Evolutionary conservation across 768 basidiomycete species (phyloP).

Genomic region (Chiua virens): DNA sequence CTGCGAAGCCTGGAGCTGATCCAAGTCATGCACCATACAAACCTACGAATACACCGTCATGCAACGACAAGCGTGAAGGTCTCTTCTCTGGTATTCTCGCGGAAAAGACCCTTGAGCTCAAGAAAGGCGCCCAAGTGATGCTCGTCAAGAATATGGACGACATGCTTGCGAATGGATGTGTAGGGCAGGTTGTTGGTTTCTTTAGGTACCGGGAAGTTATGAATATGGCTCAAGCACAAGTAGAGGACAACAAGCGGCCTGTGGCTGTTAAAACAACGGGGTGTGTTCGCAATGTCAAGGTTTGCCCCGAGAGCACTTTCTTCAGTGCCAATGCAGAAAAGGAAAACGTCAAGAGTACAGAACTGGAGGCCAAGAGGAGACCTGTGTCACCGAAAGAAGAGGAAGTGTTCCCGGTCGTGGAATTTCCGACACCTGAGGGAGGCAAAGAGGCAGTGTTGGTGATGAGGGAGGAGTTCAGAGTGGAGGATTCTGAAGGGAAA

Average conservation of each 20-base stretch:
- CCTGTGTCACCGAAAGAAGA: conserved; percentile 36
- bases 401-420: conserved; percentile 46
- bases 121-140: conserved; percentile 65
- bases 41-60: conserved; percentile 6
- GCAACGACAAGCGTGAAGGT: conserved; percentile 45
- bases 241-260: conserved; percentile 25
- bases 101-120: conserved; percentile 52
- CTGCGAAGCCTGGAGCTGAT: background rate
- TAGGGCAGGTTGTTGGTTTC: conserved; percentile 63
- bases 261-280: conserved; percentile 31
- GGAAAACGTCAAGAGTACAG: conserved; percentile 32
- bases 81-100: conserved; percentile 65
- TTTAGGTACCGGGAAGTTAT: conserved; percentile 25
- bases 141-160: conserved; percentile 66
- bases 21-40: conserved; percentile 33
- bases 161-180: conserved; percentile 67
- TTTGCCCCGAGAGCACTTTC: conserved; percentile 30
- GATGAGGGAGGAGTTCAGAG: conserved; percentile 51
- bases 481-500: conserved; percentile 53
- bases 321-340: conserved; percentile 22
- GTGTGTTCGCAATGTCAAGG: conserved; percentile 34
- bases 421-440: conserved; percentile 43
- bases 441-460: conserved; percentile 47
- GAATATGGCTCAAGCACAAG: conserved; percentile 13
- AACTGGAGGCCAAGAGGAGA: conserved; percentile 21